Conservation (phyloP, 306 rosid genomes). For the Leucaena leucocephala region DNA sequence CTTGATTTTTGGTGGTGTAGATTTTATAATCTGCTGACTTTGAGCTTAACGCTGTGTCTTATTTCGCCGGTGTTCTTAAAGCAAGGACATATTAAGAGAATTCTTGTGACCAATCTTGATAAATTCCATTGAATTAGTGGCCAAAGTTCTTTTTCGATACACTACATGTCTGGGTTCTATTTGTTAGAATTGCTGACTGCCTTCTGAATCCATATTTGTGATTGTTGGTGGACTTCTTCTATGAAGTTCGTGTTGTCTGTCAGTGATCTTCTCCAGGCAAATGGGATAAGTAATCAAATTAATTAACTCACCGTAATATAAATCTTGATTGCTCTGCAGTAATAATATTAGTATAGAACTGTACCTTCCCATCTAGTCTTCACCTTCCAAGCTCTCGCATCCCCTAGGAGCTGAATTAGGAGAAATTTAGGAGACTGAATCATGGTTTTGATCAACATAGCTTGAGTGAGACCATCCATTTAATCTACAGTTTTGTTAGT, state of each 20-base stretch:
- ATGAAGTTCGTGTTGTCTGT: conserved; percentile 51
- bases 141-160: conserved; percentile 6
- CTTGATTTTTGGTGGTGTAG: conserved; percentile 53
- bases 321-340: conserved; percentile 20
- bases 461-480: conserved; percentile 20
- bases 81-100: neutral
- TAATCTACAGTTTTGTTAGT: conserved; percentile 27
- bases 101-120: conserved; percentile 1
- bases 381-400: conserved; percentile 26
- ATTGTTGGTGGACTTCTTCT: neutral
- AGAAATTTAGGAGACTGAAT: conserved; percentile 26
- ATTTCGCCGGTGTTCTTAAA: conserved; percentile 13
- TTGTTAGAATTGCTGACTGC: neutral
- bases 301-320: neutral
- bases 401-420: conserved; percentile 10
- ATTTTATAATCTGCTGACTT: conserved; percentile 44
- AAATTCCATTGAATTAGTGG: neutral
- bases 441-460: conserved; percentile 27
- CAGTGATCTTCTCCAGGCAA: conserved; percentile 47
- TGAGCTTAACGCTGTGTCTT: conserved; percentile 57
- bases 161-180: neutral
- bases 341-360: neutral
- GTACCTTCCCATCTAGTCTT: conserved; percentile 24
- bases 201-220: conserved; percentile 19
- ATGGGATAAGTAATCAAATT: conserved; percentile 39